A percentile compares a stretch with the other conserved stretches of the same genome.
These are phyloP conservation scores for Penicillium sp. DNA, from an alignment of 2,329 filamentous ascomycete genomes.

Conservation along the genomic window DNA sequence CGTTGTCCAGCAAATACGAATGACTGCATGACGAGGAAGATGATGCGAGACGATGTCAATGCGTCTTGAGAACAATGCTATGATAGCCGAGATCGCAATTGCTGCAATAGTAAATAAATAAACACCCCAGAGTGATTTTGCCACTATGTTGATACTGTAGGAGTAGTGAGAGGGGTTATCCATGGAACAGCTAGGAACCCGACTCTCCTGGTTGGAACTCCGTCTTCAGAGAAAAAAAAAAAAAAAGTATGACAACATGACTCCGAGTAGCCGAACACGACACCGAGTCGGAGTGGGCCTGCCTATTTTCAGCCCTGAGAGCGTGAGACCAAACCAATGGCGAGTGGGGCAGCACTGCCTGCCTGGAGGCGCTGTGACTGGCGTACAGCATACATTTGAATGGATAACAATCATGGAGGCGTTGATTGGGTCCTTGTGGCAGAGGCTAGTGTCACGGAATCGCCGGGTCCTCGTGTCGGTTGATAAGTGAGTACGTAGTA, in stretches of 20 bases:
- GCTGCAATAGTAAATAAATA: not conserved
- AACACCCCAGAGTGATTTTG: not conserved
- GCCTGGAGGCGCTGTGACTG: not conserved
- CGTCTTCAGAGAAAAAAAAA: not conserved
- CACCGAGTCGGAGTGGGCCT: slow-evolving; percentile 9
- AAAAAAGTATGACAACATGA: slow-evolving; percentile 13
- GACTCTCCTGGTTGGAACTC: not conserved
- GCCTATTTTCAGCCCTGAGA: slow-evolving; percentile 23
- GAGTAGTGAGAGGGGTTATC: not conserved
- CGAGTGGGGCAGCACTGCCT: slow-evolving; percentile 7
- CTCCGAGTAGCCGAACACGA: slow-evolving; percentile 6
- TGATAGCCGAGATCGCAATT: not conserved
- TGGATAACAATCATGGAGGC: not conserved
- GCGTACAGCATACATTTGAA: not conserved
- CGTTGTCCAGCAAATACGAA: slow-evolving; percentile 1
- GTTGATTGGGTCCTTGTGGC: not conserved
- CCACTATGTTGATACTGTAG: not conserved
- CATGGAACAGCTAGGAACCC: slow-evolving; percentile 4
- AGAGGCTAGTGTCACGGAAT: slow-evolving; percentile 6
- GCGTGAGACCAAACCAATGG: slow-evolving; percentile 20
- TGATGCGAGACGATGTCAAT: not conserved
- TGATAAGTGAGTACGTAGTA: not conserved
- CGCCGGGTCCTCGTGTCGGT: not conserved
- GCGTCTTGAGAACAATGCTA: not conserved
- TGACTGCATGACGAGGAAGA: not conserved